Base-by-base conservation (phyloP, 345 rosid species). In the Boechera divaricarpa region DNA sequence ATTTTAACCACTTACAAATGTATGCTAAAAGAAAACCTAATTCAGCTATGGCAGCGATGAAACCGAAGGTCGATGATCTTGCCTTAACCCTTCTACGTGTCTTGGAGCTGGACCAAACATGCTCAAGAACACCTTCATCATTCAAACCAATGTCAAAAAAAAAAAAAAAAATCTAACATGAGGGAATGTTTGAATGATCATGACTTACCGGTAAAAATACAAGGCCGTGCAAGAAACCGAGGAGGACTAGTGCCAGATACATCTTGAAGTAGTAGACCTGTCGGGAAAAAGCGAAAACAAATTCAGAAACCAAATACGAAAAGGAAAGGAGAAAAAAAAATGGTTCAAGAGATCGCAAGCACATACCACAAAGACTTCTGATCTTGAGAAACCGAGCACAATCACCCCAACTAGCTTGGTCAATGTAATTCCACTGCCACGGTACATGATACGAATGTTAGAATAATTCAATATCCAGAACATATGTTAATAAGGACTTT, bases 201-300 rank as follows among this genome's bases (percentile, higher is more conserved):
- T 3, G 24, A 83, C 97, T 86, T 83, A 96, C 99, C 0, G 99
- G 99, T 73, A 96, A 80, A 83, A 93, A 93, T 24, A 96, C 87
- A 53, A 96, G 91, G 12, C 99, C 98, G 6, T 96, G 99, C 64
- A 96, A 76, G 87, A 91, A 96, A 80, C 98, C 99, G 11, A 96
- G 94, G 29, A 92, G 91, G 68, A 93, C 99, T 65, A 96, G 74
- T 26, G 99, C 96, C 4, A 96, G 84, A 79, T 96, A 96, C 99
- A 96, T 93, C 81, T 91, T 90, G 84, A 96, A 96, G 85, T 93
- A 96, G 81, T 96, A 96, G 51, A 96, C 93, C 99, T 95, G 84
- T 55, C 16, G 4, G 49, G 67, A 21, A 29, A 42, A 31, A 24
- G 13, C 4, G 5, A 0, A 56, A 53, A 36, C 44, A 48, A 39